phyloP scores from a whole-genome alignment of 495 filamentous ascomycete species.

The Choiromyces venosus region DNA sequence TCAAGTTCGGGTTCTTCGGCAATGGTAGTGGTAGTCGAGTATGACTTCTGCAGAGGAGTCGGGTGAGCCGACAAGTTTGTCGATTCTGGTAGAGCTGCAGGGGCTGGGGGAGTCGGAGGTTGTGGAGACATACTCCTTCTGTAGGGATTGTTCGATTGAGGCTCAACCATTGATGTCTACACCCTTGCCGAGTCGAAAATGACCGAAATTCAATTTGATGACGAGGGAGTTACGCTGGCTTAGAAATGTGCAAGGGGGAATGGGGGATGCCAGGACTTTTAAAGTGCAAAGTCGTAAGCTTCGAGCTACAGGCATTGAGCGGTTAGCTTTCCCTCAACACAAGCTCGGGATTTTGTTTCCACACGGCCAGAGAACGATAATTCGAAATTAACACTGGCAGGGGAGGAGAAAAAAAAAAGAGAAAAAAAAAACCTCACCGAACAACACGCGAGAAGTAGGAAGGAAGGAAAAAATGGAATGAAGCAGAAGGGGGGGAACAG shows the following conservation, averaged over 20 bases:
- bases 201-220: neutral
- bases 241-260: neutral
- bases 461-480: slow-evolving; percentile 13
- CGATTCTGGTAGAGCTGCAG: slow-evolving; percentile 29
- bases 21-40: slow-evolving; percentile 37
- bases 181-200: slow-evolving; percentile 1
- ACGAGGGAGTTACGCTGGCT: neutral
- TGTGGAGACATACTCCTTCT: slow-evolving; percentile 38
- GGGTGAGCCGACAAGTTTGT: slow-evolving; percentile 13
- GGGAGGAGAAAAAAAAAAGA: neutral
- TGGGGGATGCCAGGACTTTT: neutral
- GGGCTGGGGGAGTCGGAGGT: slow-evolving; percentile 21
- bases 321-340: slow-evolving; percentile 4
- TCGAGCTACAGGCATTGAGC: neutral
- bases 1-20: slow-evolving; percentile 31
- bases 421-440: neutral
- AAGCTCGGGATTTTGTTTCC: neutral
- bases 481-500: slow-evolving; percentile 18
- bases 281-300: neutral
- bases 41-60: slow-evolving; percentile 30
- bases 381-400: neutral
- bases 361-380: neutral
- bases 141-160: slow-evolving; percentile 41
- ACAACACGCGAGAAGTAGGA: neutral
- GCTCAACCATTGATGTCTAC: slow-evolving; percentile 30